A percentile compares a stretch with the other conserved stretches of the same genome.
These are phyloP conservation scores for Acanthamoeba lenticulata DNA, from an alignment of 208 protist genomes.

Conservation along the genomic window DNA sequence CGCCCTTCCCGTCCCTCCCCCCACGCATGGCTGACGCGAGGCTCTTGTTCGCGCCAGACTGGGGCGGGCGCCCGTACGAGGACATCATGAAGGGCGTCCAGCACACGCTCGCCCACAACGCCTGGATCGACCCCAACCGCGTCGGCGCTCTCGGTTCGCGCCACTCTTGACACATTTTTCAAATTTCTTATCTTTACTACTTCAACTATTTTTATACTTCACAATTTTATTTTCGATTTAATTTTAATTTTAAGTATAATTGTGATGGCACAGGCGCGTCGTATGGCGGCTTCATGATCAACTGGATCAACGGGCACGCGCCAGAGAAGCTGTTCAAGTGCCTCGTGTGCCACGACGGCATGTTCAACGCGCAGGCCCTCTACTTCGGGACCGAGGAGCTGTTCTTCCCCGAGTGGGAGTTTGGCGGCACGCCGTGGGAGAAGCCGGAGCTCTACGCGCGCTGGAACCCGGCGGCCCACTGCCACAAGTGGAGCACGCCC, in stretches of 20 bases:
- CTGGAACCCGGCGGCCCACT: slow-evolving; percentile 65
- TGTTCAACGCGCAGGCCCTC: slow-evolving; percentile 15
- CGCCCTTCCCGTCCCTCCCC: background rate
- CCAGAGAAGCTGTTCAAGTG: slow-evolving; percentile 64
- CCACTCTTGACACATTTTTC: too few relatives aligned
- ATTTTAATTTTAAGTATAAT: too few relatives aligned
- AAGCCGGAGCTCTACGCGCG: background rate
- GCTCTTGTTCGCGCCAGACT: slow-evolving; percentile 6
- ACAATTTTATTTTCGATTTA: too few relatives aligned
- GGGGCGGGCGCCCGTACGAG: slow-evolving; percentile 71
- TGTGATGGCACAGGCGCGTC: background rate
- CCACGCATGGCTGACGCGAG: background rate
- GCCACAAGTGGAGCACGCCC: slow-evolving; percentile 70
- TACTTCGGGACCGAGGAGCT: slow-evolving; percentile 76
- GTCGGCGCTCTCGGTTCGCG: slow-evolving; percentile 63
- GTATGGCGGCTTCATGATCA: slow-evolving; percentile 75
- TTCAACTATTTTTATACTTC: background rate
- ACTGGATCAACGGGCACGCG: slow-evolving; percentile 74
- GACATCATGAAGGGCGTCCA: slow-evolving; percentile 70
- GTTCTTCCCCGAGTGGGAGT: slow-evolving; percentile 66
- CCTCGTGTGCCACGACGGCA: slow-evolving; percentile 73
- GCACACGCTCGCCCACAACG: slow-evolving; percentile 33
- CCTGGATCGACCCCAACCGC: slow-evolving; percentile 44
- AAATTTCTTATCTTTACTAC: background rate
- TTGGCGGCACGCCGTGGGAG: slow-evolving; percentile 11